Evolutionary conservation across 73 alveolate species (phyloP), one percentile per base, ranked within the genome.

Genomic region (Blepharisma stoltei): DNA sequence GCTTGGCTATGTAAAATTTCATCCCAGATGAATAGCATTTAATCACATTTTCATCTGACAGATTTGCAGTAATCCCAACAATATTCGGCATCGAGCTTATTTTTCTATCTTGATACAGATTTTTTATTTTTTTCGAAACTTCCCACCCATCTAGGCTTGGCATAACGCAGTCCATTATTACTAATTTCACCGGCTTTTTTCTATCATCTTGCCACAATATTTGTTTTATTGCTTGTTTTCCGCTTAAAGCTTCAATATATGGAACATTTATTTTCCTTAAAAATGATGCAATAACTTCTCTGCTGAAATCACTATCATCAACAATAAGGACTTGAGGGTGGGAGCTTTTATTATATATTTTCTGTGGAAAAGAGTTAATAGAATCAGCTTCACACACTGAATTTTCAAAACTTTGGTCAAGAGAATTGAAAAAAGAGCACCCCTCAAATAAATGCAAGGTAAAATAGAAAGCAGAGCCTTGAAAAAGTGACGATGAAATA

Each of bases 81-180:
- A 60, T 60, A 25, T 14, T n/a, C 11, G 73, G 73, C 23, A 60
- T 14, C 5, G 37, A 18, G 11, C 18, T 9, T 14, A 60, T 60
- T 60, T 18, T 38, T 60, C 45, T 25, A 9, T 20, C 23, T 14
- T 14, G 14, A 14, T 60, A 9, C 14, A 60, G 73, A 9, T 14
- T 9, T n/a, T 18, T 60, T 20, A 60, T n/a, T 9, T 25, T 14
- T 20, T 20, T 60, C 5, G 73, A 14, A 2, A 38, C 23, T 60
- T 60, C 73, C 73, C 73, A 60, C 5, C 73, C 73, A 60, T 60
- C 73, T 14, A 60, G 46, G 2, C 14, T 60, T 25, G 73, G 73
- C 73, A 60, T 60, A 14, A 14, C 73, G 23, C 73, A 60, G 23
- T 60, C 73, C 73, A 60, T 60, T 60, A 60, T 14, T 18, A 60